Conservation (phyloP, 768 basidiomycete species). For the Hygrocybe coccinea region DNA sequence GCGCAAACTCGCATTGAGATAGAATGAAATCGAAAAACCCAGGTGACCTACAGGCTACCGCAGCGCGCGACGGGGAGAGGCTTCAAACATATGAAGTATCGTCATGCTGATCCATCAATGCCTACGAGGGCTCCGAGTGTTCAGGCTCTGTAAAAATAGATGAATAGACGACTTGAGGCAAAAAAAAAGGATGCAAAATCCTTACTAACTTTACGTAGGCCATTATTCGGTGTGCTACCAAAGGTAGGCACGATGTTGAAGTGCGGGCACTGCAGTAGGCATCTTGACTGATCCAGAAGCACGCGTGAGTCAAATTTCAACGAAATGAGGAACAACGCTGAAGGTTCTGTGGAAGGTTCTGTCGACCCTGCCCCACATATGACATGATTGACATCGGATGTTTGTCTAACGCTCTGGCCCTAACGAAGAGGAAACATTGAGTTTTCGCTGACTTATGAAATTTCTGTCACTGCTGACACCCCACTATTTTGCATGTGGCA, state of each 20-base stretch:
- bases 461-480: too few species aligned
- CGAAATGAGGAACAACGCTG: too few species aligned
- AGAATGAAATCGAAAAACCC: conserved; percentile 1
- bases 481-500: too few species aligned
- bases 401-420: too few species aligned
- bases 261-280: neutral
- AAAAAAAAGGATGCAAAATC: neutral
- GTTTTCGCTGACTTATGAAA: too few species aligned
- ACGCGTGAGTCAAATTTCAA: too few species aligned
- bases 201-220: neutral
- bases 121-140: conserved; percentile 15
- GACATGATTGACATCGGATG: too few species aligned
- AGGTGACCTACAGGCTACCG: conserved; percentile 31
- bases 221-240: neutral
- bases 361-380: too few species aligned
- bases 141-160: neutral
- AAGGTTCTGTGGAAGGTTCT: too few species aligned
- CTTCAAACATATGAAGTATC: conserved; percentile 19
- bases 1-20: neutral
- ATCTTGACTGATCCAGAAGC: neutral
- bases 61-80: conserved; percentile 40
- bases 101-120: neutral
- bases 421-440: too few species aligned
- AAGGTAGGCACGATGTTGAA: neutral
- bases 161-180: conserved; percentile 12